Evolutionary conservation across 163 green algal species (phyloP).

Genomic region (Coccomyxa subellipsoidea): DNA sequence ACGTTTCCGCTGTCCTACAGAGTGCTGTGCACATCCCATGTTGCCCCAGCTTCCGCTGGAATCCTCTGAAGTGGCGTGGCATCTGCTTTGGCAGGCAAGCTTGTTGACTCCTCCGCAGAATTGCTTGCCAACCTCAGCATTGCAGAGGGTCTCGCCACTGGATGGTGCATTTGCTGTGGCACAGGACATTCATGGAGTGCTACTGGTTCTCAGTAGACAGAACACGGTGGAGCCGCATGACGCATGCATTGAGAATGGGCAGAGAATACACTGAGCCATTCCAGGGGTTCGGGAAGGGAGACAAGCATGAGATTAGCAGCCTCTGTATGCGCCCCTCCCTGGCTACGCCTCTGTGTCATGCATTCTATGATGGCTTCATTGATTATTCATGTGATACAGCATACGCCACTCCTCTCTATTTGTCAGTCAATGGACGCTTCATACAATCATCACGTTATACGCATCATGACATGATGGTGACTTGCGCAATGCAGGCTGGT

Average conservation of each 20-base stretch:
- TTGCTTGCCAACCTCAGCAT: neutral
- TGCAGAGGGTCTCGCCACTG: too few species aligned
- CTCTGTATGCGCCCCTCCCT: neutral
- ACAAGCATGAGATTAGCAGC: neutral
- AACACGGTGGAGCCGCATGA: conserved; percentile 32
- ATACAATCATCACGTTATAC: too few species aligned
- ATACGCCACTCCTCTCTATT: too few species aligned
- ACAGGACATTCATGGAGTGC: conserved; percentile 39
- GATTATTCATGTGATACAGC: too few species aligned
- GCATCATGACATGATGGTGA: too few species aligned
- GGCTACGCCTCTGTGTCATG: too few species aligned
- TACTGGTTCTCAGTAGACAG: conserved; percentile 39
- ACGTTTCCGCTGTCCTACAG: too few species aligned
- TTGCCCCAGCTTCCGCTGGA: conserved; percentile 44
- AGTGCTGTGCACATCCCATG: conserved; percentile 50
- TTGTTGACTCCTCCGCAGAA: too few species aligned
- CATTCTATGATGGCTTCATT: too few species aligned
- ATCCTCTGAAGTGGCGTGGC: conserved; percentile 34
- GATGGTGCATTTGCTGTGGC: neutral
- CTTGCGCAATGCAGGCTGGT: conserved; percentile 2
- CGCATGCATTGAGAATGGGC: conserved; percentile 12
- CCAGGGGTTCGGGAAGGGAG: neutral
- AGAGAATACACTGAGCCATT: conserved; percentile 7
- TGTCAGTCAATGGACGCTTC: too few species aligned
- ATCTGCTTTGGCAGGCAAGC: neutral